A percentile compares a stretch with the other conserved stretches of the same genome.
Evolutionary conservation across 23 red algal genomes (phyloP).

Genomic region (Gracilaria domingensis): DNA sequence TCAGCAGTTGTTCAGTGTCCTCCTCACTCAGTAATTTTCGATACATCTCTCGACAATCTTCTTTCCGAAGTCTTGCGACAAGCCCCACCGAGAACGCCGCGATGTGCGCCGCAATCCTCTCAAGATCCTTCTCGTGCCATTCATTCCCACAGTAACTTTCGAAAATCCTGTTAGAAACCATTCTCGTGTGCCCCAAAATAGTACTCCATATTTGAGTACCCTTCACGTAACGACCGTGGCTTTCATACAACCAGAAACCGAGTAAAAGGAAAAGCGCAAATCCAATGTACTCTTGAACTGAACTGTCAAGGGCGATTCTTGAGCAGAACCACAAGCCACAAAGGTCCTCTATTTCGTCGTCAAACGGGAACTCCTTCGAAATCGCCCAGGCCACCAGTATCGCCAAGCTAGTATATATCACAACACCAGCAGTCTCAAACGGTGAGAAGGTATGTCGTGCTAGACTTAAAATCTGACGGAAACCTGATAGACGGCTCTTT

Average conservation of each 20-base stretch:
- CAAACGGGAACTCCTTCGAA: conserved; percentile 30
- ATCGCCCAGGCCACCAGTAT: conserved; percentile 6
- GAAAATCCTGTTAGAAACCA: conserved; percentile 44
- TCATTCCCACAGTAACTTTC: conserved; percentile 29
- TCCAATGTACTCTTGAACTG: conserved; percentile 62
- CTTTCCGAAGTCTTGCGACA: conserved; percentile 1
- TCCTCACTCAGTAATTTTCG: conserved; percentile 9
- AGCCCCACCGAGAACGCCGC: conserved; percentile 46
- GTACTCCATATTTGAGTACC: conserved; percentile 29
- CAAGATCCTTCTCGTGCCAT: conserved; percentile 60
- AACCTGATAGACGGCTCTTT: neutral
- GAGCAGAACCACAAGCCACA: conserved; percentile 47
- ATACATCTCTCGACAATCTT: conserved; percentile 9
- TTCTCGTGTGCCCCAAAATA: conserved; percentile 5
- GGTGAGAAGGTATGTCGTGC: neutral
- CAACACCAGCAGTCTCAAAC: neutral
- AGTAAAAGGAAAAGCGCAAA: conserved; percentile 66
- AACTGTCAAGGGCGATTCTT: conserved; percentile 22
- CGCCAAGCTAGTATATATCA: neutral
- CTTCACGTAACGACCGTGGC: conserved; percentile 52
- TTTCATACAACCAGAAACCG: conserved; percentile 57
- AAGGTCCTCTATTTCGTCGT: neutral
- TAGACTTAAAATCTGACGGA: neutral
- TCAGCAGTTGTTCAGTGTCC: conserved; percentile 7
- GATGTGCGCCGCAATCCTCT: conserved; percentile 40